A percentile compares a stretch with the other conserved stretches of the same genome.
Evolutionary conservation across 768 basidiomycete species (phyloP).

Genomic region (Suillus subalutaceus): DNA sequence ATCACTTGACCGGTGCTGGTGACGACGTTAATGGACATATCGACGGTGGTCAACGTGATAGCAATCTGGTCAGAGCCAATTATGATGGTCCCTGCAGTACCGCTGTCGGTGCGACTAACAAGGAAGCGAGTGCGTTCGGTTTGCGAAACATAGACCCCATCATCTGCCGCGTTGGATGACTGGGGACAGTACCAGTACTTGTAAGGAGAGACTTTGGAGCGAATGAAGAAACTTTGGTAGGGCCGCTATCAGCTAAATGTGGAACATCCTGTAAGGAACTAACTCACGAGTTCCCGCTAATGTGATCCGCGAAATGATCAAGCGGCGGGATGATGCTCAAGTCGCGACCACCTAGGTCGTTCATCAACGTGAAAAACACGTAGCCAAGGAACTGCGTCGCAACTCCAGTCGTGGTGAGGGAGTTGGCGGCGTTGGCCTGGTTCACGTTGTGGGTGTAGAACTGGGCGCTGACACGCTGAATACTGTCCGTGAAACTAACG

Average conservation of each 20-base stretch:
- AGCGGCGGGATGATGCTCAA: not conserved
- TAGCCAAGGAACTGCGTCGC: not conserved
- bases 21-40: not conserved
- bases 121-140: constrained; percentile 1
- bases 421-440: not conserved
- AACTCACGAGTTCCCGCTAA: constrained; percentile 6
- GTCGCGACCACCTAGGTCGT: not conserved
- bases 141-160: not conserved
- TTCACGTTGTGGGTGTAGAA: not conserved
- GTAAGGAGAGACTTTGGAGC: no score
- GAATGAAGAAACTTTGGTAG: no score
- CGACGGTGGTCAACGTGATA: not conserved
- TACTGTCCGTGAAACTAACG: not conserved
- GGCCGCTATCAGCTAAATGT: not conserved
- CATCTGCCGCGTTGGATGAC: no score
- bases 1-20: not conserved
- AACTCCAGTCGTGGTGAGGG: not conserved
- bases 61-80: not conserved
- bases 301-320: not conserved
- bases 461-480: not conserved
- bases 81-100: not conserved
- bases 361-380: not conserved
- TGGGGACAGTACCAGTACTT: not conserved
- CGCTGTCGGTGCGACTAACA: not conserved
- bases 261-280: not conserved